Evolutionary conservation across 192 early-diverging fungal genomes (phyloP).

Genomic region (Coemansia sp.): DNA sequence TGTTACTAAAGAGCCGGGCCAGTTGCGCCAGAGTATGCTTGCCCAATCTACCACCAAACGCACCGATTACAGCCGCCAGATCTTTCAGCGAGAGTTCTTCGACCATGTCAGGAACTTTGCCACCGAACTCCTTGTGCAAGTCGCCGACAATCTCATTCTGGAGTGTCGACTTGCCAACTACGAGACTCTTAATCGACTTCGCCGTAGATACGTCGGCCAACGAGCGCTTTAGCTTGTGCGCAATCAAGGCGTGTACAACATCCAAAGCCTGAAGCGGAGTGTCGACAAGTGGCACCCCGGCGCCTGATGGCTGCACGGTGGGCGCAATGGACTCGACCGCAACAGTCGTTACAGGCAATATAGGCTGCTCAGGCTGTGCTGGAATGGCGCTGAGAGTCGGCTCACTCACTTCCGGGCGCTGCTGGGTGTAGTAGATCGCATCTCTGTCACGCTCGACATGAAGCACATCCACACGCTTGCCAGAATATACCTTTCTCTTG

Average conservation of each 20-base stretch:
- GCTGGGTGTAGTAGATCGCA: constrained; percentile 17
- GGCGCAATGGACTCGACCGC: constrained; percentile 33
- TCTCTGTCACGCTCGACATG: constrained; percentile 21
- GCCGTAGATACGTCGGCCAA: constrained; percentile 70
- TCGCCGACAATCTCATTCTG: constrained; percentile 98
- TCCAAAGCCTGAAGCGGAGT: constrained; percentile 75
- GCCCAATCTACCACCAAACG: constrained; percentile 70
- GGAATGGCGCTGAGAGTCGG: background rate
- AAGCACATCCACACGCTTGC: constrained; percentile 7
- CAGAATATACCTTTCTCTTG: background rate
- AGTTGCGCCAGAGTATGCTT: constrained; percentile 74
- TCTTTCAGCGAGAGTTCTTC: constrained; percentile 89
- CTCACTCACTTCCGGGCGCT: background rate
- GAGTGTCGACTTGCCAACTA: constrained; percentile 90
- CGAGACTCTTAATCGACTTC: constrained; percentile 74
- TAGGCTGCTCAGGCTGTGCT: background rate
- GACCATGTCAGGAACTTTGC: constrained; percentile 81
- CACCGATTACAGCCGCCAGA: constrained; percentile 67
- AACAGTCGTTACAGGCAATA: constrained; percentile 54
- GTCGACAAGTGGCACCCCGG: constrained; percentile 62
- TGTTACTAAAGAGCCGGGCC: constrained; percentile 77
- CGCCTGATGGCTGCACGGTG: no score
- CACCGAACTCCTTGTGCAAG: constrained; percentile 89
- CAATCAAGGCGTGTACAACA: constrained; percentile 74
- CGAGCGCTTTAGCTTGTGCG: constrained; percentile 87